These are phyloP conservation scores for Ceratocystiopsis sp. DNA, from an alignment of 2,329 filamentous ascomycete genomes.

Conservation along the genomic window DNA sequence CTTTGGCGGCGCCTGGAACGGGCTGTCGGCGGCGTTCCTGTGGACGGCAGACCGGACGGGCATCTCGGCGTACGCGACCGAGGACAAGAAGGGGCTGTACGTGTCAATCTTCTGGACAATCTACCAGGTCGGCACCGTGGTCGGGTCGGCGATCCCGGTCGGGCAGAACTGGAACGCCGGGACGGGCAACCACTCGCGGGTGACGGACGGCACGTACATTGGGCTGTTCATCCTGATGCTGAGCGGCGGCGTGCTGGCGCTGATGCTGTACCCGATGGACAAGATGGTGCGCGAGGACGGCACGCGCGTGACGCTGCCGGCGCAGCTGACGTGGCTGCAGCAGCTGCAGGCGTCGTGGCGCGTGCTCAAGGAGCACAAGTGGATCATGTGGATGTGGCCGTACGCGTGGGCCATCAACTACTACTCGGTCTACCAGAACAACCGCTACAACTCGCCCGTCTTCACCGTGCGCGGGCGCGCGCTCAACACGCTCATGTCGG, in stretches of 20 bases:
- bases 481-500: not conserved
- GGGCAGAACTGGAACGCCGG: constrained; percentile 5
- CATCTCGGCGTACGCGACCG: constrained; percentile 9
- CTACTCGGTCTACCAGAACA: not conserved
- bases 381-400: not conserved
- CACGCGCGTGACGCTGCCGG: not conserved
- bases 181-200: not conserved
- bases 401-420: not conserved
- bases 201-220: constrained; percentile 12
- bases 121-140: constrained; percentile 11
- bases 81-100: constrained; percentile 10
- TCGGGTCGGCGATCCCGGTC: constrained; percentile 12
- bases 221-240: constrained; percentile 13
- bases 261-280: constrained; percentile 8
- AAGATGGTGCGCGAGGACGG: constrained; percentile 1
- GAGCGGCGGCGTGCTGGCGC: constrained; percentile 6
- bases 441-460: not conserved
- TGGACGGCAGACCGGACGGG: constrained; percentile 10
- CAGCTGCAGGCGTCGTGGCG: not conserved
- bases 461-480: not conserved
- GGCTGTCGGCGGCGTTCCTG: constrained; percentile 7
- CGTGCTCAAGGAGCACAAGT: not conserved
- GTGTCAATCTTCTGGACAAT: constrained; percentile 11
- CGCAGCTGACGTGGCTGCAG: not conserved
- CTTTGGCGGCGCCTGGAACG: constrained; percentile 39